Evolutionary conservation across 1,139 yeast genomes (phyloP).

Genomic region (Yamadazyma mexicana): DNA sequence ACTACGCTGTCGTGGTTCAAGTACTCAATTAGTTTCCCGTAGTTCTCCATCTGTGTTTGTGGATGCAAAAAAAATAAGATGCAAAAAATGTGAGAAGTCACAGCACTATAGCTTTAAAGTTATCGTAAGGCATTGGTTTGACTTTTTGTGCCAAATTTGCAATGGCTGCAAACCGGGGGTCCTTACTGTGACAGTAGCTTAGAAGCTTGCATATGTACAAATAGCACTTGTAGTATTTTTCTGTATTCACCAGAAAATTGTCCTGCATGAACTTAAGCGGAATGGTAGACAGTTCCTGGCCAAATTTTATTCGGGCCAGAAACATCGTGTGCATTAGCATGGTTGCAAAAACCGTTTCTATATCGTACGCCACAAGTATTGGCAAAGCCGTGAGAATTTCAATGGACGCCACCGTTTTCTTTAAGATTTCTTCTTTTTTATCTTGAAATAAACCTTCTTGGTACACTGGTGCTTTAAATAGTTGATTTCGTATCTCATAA

Average conservation of each 20-base stretch:
- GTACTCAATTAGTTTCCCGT: constrained; percentile 5
- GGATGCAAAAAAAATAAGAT: constrained; percentile 4
- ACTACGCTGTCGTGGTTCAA: constrained; percentile 4
- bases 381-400: constrained; percentile 47
- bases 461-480: constrained; percentile 13
- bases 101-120: constrained; percentile 2
- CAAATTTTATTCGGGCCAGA: constrained; percentile 30
- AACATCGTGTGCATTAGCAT: constrained; percentile 28
- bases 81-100: background rate
- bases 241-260: constrained; percentile 20
- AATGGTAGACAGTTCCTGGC: constrained; percentile 16
- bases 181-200: constrained; percentile 25
- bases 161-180: constrained; percentile 23
- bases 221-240: constrained; percentile 33
- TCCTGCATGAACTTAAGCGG: constrained; percentile 25
- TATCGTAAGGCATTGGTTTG: background rate
- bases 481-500: constrained; percentile 31
- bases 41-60: constrained; percentile 8
- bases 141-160: background rate
- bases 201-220: constrained; percentile 31
- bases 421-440: constrained; percentile 32
- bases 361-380: constrained; percentile 35
- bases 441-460: constrained; percentile 18
- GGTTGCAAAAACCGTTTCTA: constrained; percentile 35
- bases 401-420: constrained; percentile 34